These are phyloP conservation scores for Zygoascus ofunaensis DNA, from an alignment of 805 yeast species.

Conservation along the genomic window DNA sequence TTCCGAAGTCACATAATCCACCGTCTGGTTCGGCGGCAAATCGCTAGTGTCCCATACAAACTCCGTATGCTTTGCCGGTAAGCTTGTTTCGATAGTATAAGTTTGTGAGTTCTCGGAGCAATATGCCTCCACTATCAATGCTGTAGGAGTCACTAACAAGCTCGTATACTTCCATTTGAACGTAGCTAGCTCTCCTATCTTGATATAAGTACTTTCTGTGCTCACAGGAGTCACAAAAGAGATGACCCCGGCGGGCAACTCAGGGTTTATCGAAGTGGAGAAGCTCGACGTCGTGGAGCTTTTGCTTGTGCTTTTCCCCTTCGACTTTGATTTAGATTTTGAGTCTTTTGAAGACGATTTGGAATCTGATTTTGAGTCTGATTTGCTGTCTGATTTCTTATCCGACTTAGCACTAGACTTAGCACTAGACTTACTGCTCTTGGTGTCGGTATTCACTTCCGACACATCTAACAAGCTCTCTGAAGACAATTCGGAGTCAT, in stretches of 20 bases:
- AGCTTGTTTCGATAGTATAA: constrained; percentile 30
- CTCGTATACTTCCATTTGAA: constrained; percentile 34
- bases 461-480: too few relatives aligned
- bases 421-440: not conserved
- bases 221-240: constrained; percentile 28
- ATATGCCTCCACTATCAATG: constrained; percentile 30
- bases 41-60: constrained; percentile 32
- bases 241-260: constrained; percentile 31
- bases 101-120: constrained; percentile 30
- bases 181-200: constrained; percentile 32
- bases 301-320: not conserved
- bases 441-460: not conserved
- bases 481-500: too few relatives aligned
- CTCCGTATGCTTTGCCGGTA: constrained; percentile 22
- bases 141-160: constrained; percentile 29
- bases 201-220: constrained; percentile 29
- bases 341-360: not conserved
- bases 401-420: not conserved
- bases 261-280: constrained; percentile 27
- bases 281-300: constrained; percentile 11
- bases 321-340: not conserved
- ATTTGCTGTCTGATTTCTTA: not conserved
- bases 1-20: constrained; percentile 26
- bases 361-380: not conserved
- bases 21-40: constrained; percentile 20